phyloP scores from a whole-genome alignment of 805 yeast species.

The Metschnikowia noctiluminum region DNA sequence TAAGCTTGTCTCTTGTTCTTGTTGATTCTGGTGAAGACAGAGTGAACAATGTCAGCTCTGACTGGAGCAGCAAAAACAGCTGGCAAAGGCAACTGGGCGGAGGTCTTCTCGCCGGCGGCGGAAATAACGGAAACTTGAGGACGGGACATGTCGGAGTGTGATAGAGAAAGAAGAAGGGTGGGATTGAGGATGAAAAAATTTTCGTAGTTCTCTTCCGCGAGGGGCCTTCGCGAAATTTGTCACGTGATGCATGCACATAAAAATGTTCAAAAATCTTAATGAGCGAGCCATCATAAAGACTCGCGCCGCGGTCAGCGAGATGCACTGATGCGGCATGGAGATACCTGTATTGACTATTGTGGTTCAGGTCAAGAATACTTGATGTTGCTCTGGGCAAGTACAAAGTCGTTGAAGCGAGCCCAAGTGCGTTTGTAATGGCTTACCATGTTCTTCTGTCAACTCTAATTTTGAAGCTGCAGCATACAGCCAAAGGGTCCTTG shows the following conservation, averaged over 20 bases:
- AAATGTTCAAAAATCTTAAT: too few species aligned
- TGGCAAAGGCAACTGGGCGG: conserved; percentile 87
- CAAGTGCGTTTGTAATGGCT: too few species aligned
- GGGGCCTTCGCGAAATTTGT: not conserved
- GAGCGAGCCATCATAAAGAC: too few species aligned
- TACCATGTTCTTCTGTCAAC: too few species aligned
- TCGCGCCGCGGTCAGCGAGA: too few species aligned
- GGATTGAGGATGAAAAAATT: not conserved
- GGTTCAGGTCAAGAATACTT: too few species aligned
- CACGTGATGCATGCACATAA: not conserved
- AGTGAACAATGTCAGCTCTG: conserved; percentile 99
- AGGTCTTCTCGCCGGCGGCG: conserved; percentile 81
- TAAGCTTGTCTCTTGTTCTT: conserved; percentile 99
- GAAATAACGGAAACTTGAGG: conserved; percentile 97
- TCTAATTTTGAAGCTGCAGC: too few species aligned
- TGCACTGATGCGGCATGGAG: too few species aligned
- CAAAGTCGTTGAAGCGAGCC: too few species aligned
- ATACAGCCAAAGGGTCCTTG: too few species aligned
- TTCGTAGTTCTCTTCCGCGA: not conserved
- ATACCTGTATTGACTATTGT: too few species aligned
- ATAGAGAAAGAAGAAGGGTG: conserved; percentile 8
- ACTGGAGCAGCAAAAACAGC: conserved; percentile 99
- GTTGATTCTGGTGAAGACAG: conserved; percentile 97
- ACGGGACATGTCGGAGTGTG: conserved; percentile 43
- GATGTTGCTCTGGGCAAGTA: too few species aligned